Conservation (phyloP, 352 stramenopile genomes). For the Phytophthora lateralis region DNA sequence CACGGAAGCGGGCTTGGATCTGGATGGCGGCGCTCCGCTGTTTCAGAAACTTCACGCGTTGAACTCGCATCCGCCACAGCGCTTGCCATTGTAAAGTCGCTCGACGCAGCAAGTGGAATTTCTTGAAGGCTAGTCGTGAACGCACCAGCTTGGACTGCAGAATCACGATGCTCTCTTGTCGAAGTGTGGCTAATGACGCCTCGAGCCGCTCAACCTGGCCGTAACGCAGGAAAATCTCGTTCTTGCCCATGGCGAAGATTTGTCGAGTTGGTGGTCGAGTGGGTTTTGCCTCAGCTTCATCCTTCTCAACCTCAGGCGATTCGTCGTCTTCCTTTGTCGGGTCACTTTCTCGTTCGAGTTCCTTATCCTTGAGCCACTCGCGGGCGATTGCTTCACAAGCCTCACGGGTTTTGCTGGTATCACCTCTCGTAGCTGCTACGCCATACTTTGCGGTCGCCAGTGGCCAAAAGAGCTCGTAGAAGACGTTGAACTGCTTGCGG, state of each 20-base stretch:
- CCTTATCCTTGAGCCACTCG: slow-evolving; percentile 56
- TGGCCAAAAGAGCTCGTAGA: slow-evolving; percentile 77
- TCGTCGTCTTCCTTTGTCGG: slow-evolving; percentile 11
- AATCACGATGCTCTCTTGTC: slow-evolving; percentile 51
- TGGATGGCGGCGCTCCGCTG: slow-evolving; percentile 22
- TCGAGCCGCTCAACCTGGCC: slow-evolving; percentile 79
- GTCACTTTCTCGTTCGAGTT: slow-evolving; percentile 11
- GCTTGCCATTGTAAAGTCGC: slow-evolving; percentile 53
- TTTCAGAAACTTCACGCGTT: slow-evolving; percentile 46
- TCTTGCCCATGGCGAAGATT: slow-evolving; percentile 67
- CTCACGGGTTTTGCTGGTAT: slow-evolving; percentile 32
- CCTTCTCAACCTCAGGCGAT: slow-evolving; percentile 28
- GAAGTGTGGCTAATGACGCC: slow-evolving; percentile 43
- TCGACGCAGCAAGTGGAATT: slow-evolving; percentile 47
- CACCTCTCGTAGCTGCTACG: slow-evolving; percentile 23
- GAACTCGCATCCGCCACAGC: slow-evolving; percentile 52
- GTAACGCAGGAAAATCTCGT: slow-evolving; percentile 83
- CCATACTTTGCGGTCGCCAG: slow-evolving; percentile 41
- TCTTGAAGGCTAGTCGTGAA: slow-evolving; percentile 36
- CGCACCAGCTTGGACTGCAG: slow-evolving; percentile 63
- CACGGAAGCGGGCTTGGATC: slow-evolving; percentile 46
- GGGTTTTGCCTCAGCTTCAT: slow-evolving; percentile 13
- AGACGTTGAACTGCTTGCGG: slow-evolving; percentile 75
- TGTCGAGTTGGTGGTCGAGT: slow-evolving; percentile 21
- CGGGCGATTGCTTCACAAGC: slow-evolving; percentile 57